A percentile compares a stretch with the other conserved stretches of the same genome.
These are phyloP conservation scores for Catharanthus roseus DNA, from an alignment of 257 asterid species.

Conservation along the genomic window DNA sequence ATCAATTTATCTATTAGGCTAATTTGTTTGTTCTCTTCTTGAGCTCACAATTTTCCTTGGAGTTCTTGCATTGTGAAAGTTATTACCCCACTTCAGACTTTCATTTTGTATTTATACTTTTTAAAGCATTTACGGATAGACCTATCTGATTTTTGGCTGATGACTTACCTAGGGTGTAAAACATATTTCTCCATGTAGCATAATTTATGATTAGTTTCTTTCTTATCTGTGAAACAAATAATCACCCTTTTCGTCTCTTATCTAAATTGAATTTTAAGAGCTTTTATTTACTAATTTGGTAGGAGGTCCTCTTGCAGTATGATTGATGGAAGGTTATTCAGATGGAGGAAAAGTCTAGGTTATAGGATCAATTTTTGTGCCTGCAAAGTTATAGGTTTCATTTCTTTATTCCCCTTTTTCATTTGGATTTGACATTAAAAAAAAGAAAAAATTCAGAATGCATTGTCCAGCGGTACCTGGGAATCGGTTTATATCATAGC, in stretches of 20 bases:
- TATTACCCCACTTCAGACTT: background rate
- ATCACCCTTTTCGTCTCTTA: background rate
- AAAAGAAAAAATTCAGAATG: too few species aligned
- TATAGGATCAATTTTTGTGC: background rate
- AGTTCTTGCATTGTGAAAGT: background rate
- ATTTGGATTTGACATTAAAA: background rate
- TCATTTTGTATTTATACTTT: background rate
- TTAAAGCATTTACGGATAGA: background rate
- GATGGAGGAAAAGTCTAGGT: background rate
- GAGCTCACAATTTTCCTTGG: background rate
- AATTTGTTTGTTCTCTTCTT: background rate
- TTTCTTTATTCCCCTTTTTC: background rate
- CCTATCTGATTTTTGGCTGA: background rate
- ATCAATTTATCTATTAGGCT: background rate
- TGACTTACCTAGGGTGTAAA: background rate
- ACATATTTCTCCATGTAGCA: background rate
- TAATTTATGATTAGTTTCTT: background rate
- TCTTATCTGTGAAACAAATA: background rate
- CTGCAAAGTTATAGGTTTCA: background rate
- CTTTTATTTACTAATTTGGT: too few species aligned
- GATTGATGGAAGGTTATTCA: background rate
- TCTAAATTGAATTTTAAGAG: too few species aligned
- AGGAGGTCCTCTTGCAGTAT: background rate
- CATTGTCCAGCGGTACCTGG: too few species aligned
- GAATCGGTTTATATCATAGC: background rate